These are phyloP conservation scores for Elaeis guineensis DNA, from an alignment of 176 grass and related monocot genomes.

Conservation along the genomic window DNA sequence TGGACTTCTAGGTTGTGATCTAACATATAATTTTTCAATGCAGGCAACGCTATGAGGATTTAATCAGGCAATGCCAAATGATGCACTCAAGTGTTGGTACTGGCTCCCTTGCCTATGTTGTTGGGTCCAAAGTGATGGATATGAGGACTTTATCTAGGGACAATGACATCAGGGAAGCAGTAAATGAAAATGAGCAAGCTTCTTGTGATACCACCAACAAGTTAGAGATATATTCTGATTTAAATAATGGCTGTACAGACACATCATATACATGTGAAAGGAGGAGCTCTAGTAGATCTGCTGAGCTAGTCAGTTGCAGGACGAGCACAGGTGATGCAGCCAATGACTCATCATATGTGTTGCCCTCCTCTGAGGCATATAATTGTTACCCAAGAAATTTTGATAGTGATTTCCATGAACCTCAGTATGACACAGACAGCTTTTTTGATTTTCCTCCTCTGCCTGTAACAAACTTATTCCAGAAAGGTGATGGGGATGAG, in stretches of 20 bases:
- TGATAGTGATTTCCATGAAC: constrained; percentile 54
- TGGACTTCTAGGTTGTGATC: too few species aligned
- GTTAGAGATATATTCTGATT: constrained; percentile 25
- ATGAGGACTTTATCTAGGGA: constrained; percentile 79
- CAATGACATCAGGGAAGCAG: constrained; percentile 33
- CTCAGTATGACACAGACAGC: constrained; percentile 63
- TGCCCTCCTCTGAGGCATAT: constrained; percentile 19
- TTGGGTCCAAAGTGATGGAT: constrained; percentile 96
- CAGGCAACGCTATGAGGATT: constrained; percentile 68
- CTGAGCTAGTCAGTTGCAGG: constrained; percentile 50
- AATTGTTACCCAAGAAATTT: constrained; percentile 53
- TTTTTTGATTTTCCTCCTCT: constrained; percentile 56
- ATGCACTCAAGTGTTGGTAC: constrained; percentile 94
- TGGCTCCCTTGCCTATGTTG: constrained; percentile 78
- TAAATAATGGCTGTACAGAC: constrained; percentile 39
- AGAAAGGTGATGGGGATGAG: constrained; percentile 32
- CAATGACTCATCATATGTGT: constrained; percentile 34
- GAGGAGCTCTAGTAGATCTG: constrained; percentile 54
- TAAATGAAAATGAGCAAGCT: constrained; percentile 35
- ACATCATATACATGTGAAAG: constrained; percentile 21
- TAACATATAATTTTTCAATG: constrained; percentile 14
- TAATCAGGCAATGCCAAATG: constrained; percentile 72
- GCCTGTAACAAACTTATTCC: constrained; percentile 54
- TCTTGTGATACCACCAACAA: constrained; percentile 25
- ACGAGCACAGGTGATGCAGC: constrained; percentile 38